Evolutionary conservation across 192 early-diverging fungal species (phyloP), one percentile per base, ranked within the genome.

Genomic region (Entomortierella chlamydospora): DNA sequence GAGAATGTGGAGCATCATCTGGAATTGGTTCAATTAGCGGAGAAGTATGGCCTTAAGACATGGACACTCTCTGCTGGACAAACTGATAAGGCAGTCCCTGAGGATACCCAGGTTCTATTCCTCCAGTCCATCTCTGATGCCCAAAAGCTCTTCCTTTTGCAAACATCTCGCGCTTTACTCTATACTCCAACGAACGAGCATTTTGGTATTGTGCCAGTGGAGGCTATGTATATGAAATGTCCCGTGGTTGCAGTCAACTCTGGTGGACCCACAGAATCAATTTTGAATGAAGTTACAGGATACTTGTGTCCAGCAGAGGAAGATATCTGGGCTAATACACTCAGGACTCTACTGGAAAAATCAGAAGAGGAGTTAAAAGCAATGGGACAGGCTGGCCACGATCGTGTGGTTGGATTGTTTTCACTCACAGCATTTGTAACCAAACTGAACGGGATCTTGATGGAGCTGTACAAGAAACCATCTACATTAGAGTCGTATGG

Each of bases 161-260:
- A 87, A 1, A 62, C 67, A 0, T 85, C 95, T 10, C 50, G 70
- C 13, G 87, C 90, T 7, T 82, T 97, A 9, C 68, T 97, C 1
- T 99, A 99, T 81, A 99, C 97, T 31, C 97, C 97, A 17, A 87
- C 88, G 13, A 90, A 95, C 81, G 97, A 99, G 78, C 97, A 99
- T 72, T 94, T 99, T 71, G 97, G 97, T 0, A 99, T 99, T 56
- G 95, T 95, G n/a, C 97, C 97, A 2, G 87, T 99, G 0, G 97
- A 99, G 72, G 94, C 94, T 55, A 97, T 99, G 97, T 96, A 95
- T 79, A 88, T 89, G 59, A 73, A 86, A 31, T 79, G 94, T 17
- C 97, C 97, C 7, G 97, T 98, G 2, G 87, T 99, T 18, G 97
- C 97, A 0, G 88, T 84, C 30, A 92, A 95, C 78, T 91, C 82